phyloP scores from a whole-genome alignment of 2,329 filamentous ascomycete species.

The Bipolaris gigantea region DNA sequence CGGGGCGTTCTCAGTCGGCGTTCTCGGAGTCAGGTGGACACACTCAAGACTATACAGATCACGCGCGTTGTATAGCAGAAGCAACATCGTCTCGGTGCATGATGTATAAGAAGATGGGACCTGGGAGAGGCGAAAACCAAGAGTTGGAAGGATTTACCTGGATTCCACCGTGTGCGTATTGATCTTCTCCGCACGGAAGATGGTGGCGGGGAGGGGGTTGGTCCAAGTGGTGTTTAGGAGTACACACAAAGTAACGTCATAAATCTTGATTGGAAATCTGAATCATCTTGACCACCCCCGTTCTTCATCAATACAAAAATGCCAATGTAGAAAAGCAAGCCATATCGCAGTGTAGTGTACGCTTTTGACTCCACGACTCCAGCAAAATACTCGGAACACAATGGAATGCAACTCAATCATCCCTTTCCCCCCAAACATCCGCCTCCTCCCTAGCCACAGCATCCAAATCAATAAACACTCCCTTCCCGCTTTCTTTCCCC shows the following conservation, averaged over 20 bases:
- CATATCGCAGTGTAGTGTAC: not conserved
- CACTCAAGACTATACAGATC: not conserved
- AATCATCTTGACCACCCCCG: not conserved
- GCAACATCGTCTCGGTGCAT: constrained; percentile 1
- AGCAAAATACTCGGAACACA: not conserved
- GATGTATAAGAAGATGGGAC: not conserved
- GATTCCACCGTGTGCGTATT: not conserved
- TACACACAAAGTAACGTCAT: constrained; percentile 1
- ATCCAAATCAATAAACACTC: constrained; percentile 38
- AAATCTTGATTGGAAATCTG: not conserved
- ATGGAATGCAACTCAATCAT: constrained; percentile 16
- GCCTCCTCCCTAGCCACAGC: constrained; percentile 41
- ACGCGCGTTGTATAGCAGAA: not conserved
- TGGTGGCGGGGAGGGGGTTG: not conserved
- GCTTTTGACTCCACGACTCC: not conserved
- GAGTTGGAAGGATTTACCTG: not conserved
- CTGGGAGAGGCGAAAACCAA: not conserved
- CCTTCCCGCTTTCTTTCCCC: constrained; percentile 12
- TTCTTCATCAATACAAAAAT: not conserved
- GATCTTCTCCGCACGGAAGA: not conserved
- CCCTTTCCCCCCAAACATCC: constrained; percentile 41
- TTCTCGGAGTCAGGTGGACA: not conserved
- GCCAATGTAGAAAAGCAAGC: not conserved
- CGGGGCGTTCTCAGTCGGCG: not conserved
- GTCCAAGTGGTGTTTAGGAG: constrained; percentile 6